phyloP scores from a whole-genome alignment of 83 land plant genomes.

The Thuja plicata region DNA sequence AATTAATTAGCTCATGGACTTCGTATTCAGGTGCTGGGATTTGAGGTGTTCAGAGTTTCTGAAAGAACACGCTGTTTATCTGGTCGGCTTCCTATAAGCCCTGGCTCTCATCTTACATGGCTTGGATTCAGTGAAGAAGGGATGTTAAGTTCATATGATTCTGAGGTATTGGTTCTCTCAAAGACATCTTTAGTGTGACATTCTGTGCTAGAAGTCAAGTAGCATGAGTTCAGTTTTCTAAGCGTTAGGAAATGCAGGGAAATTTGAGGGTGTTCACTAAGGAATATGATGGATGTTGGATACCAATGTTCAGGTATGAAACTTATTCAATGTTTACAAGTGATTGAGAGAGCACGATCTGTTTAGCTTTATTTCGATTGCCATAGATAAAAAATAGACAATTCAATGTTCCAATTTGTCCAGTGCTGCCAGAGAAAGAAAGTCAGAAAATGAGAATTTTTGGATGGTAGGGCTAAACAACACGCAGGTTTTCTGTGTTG shows the following conservation, averaged over 20 bases:
- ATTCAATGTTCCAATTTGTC: background rate
- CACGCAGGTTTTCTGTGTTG: slow-evolving; percentile 72
- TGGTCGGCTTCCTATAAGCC: slow-evolving; percentile 81
- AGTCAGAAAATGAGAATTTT: slow-evolving; percentile 61
- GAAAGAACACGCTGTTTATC: slow-evolving; percentile 36
- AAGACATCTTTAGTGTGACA: background rate
- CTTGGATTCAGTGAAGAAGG: slow-evolving; percentile 97
- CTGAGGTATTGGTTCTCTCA: slow-evolving; percentile 55
- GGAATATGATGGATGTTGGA: slow-evolving; percentile 87
- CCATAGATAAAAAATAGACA: background rate
- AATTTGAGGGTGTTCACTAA: slow-evolving; percentile 60
- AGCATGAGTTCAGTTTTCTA: background rate
- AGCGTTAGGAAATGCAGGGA: slow-evolving; percentile 49
- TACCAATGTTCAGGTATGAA: slow-evolving; percentile 90
- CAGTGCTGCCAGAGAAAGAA: slow-evolving; percentile 74
- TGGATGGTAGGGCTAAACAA: slow-evolving; percentile 91
- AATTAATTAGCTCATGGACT: background rate
- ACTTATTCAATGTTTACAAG: background rate
- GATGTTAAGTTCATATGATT: slow-evolving; percentile 78
- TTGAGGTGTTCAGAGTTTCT: slow-evolving; percentile 55
- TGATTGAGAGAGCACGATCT: slow-evolving; percentile 8
- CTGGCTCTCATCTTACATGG: slow-evolving; percentile 82
- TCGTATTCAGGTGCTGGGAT: slow-evolving; percentile 62
- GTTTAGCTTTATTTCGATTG: background rate
- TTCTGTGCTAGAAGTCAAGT: background rate